phyloP scores from a whole-genome alignment of 306 rosid species.

The Rosa lucieae region DNA sequence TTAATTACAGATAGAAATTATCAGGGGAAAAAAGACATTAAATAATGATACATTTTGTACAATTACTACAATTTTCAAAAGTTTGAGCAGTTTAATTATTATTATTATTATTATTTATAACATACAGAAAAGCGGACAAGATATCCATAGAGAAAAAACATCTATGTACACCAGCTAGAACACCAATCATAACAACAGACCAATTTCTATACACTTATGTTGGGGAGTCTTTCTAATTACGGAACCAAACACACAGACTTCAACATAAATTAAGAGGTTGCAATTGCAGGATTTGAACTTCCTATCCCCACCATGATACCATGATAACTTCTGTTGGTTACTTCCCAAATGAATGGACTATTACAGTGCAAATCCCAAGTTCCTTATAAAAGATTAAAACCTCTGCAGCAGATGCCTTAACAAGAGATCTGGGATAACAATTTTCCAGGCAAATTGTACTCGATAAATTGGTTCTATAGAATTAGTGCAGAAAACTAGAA shows the following conservation, averaged over 20 bases:
- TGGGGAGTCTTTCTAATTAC: background rate
- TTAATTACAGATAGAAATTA: conserved; percentile 7
- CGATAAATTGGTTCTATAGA: background rate
- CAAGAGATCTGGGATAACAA: background rate
- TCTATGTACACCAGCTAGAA: background rate
- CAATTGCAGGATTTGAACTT: background rate
- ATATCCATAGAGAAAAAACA: background rate
- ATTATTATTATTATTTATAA: background rate
- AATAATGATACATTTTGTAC: background rate
- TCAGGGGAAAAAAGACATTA: background rate
- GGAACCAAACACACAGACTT: background rate
- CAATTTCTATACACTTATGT: background rate
- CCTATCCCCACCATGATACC: background rate
- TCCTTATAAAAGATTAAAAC: background rate
- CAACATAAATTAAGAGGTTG: background rate
- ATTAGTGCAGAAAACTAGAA: background rate
- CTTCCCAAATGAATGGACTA: background rate
- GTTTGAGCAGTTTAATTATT: background rate
- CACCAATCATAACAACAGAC: background rate
- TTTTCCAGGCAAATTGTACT: background rate
- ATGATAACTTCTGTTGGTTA: background rate
- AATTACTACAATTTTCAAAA: background rate
- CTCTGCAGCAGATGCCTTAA: background rate
- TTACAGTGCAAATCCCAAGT: background rate
- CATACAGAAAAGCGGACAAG: background rate